Evolutionary conservation across 2,329 filamentous ascomycete species (phyloP), one percentile per base, ranked within the genome.

Genomic region (Exophiala sp.): DNA sequence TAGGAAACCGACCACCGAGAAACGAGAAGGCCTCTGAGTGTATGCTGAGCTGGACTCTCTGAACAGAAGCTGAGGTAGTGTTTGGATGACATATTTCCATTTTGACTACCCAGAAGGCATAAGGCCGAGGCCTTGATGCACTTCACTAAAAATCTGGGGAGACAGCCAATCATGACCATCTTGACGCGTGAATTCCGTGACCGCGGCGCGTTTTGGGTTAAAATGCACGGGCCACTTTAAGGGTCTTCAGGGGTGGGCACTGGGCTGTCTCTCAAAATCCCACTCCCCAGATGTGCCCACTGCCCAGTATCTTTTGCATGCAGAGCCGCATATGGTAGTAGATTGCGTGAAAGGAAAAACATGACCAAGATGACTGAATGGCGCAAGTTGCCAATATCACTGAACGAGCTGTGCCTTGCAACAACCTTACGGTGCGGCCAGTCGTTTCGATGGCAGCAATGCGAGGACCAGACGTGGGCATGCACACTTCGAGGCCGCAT

Each of bases 351-450:
- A 14, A 8, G 9, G 35, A 11, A 9, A 3, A 18, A 48, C 10
- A 60, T 60, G 54, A 35, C 43, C 6, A 78, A 78, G 29, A 76
- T 83, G n/a, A 78, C 85, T 12, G 87, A 89, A 68, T 99, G 94
- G 94, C 84, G 84, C 61, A 95, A 89, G 74, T 75, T 99, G 62
- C 91, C 94, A 20, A 76, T 96, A 38, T 88, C 79, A 57, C 74
- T 96, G 33, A 82, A 85, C 3, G 94, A 99, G 68, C 81, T 99
- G 3, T 96, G 90, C 69, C 91, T 99, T 62, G 90, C 96, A 65
- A 99, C 92, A 0, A 96, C 91, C 0, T 76, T 99, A 33, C 86
- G 92, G 58, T 99, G 94, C 69, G 94, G 94, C 3, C 94, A 99
- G 70, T 96, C 92, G 0, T 99, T 99, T 63, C 75, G 83, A 75